phyloP scores from a whole-genome alignment of 2,329 filamentous ascomycete species.

The Coniochaeta sp. region DNA sequence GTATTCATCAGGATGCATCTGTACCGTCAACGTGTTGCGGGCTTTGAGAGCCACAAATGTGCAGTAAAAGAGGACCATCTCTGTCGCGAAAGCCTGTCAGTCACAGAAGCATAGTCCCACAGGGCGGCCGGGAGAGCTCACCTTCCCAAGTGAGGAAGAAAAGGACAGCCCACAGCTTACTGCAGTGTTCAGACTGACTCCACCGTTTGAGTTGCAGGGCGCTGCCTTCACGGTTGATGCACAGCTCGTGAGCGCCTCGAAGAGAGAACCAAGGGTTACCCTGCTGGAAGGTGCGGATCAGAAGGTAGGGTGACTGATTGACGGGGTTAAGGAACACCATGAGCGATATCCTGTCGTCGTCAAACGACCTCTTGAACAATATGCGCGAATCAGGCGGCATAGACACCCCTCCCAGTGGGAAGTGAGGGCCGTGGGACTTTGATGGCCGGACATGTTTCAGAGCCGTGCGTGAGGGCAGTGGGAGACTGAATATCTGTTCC shows the following conservation, averaged over 20 bases:
- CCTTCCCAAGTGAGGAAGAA: slow-evolving; percentile 56
- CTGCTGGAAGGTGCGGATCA: slow-evolving; percentile 34
- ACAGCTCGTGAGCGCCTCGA: slow-evolving; percentile 46
- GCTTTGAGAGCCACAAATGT: slow-evolving; percentile 51
- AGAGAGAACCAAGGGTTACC: slow-evolving; percentile 35
- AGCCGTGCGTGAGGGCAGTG: slow-evolving; percentile 41
- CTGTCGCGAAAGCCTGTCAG: slow-evolving; percentile 22
- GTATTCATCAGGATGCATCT: slow-evolving; percentile 36
- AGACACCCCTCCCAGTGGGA: slow-evolving; percentile 32
- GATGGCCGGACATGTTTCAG: slow-evolving; percentile 37
- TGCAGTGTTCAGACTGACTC: slow-evolving; percentile 32
- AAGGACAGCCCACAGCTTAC: slow-evolving; percentile 47
- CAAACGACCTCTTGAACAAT: slow-evolving; percentile 51
- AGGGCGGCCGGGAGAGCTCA: slow-evolving; percentile 20
- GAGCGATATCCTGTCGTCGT: slow-evolving; percentile 46
- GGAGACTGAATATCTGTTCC: slow-evolving; percentile 50
- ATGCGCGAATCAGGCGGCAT: slow-evolving; percentile 42
- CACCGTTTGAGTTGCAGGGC: slow-evolving; percentile 45
- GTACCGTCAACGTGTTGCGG: slow-evolving; percentile 35
- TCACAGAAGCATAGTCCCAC: not conserved
- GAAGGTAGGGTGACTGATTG: slow-evolving; percentile 36
- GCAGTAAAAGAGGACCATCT: slow-evolving; percentile 53
- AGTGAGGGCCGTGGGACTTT: slow-evolving; percentile 36
- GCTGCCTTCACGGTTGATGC: slow-evolving; percentile 39
- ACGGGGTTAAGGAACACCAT: slow-evolving; percentile 40